These are phyloP conservation scores for Arthrobotrys iridis DNA, from an alignment of 2,329 filamentous ascomycete genomes.

Conservation along the genomic window DNA sequence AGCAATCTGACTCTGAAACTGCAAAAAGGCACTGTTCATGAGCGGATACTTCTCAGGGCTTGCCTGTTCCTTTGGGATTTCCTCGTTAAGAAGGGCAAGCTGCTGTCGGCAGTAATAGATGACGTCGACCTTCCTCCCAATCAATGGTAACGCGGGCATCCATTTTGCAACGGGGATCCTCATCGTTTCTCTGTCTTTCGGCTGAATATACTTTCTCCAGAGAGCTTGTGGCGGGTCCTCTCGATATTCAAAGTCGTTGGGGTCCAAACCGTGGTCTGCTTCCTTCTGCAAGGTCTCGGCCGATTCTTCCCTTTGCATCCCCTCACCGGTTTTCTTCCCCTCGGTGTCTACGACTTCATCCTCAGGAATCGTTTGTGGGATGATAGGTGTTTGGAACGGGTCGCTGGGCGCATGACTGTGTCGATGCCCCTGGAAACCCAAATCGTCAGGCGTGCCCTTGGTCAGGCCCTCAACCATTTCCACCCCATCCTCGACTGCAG, in stretches of 20 bases:
- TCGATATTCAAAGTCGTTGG: constrained; percentile 69
- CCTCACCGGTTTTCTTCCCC: not conserved
- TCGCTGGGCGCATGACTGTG: constrained; percentile 41
- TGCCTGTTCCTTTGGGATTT: constrained; percentile 90
- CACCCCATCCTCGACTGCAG: constrained; percentile 62
- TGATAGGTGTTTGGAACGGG: constrained; percentile 30
- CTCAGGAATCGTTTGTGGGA: constrained; percentile 32
- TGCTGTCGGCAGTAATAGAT: constrained; percentile 92
- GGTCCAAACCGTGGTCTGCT: constrained; percentile 69
- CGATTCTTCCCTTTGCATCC: constrained; percentile 58
- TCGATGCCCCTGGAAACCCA: constrained; percentile 37
- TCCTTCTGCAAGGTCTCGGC: constrained; percentile 16
- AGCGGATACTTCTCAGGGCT: constrained; percentile 85
- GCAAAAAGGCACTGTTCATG: constrained; percentile 97
- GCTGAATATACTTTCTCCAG: constrained; percentile 85
- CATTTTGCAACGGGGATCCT: constrained; percentile 75
- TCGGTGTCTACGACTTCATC: constrained; percentile 28
- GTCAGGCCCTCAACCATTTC: constrained; percentile 38
- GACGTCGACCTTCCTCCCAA: constrained; percentile 91
- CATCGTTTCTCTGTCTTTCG: constrained; percentile 85
- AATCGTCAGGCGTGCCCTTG: constrained; percentile 40
- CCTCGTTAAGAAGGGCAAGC: constrained; percentile 84
- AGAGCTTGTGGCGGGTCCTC: constrained; percentile 71
- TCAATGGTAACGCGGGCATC: constrained; percentile 79
- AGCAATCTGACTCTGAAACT: constrained; percentile 97